Evolutionary conservation across 2,329 filamentous ascomycete species (phyloP), one percentile per base, ranked within the genome.

Genomic region (Ceratocystis diversiconidia): DNA sequence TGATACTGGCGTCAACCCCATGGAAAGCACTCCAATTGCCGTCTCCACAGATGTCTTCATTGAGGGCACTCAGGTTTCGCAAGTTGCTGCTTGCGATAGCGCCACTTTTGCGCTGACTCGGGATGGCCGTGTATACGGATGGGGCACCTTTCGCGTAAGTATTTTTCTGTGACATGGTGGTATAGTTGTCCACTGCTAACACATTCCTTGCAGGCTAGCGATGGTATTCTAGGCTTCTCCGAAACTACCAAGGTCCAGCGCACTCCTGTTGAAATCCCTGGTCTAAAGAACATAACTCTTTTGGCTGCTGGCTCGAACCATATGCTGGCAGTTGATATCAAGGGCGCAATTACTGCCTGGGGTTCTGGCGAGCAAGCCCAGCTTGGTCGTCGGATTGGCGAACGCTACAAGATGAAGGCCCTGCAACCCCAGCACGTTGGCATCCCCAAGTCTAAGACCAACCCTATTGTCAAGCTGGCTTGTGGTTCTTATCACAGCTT

Each of bases 401-500:
- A 79, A 65, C 77, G 87, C 69, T 86, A 84, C 75, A 84, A 85
- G 73, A 80, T 87, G 72, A 82, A 77, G 8, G 78, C 81, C 3
- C 78, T 88, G 30, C 75, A 79, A 10, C 84, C 83, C 41, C 85
- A 91, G 73, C 75, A 76, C 28, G 81, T 87, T 41, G 75, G 79
- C 64, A 72, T 78, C 28, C 76, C 76, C 59, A 80, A 89, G 8
- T 88, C 87, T 69, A 79, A 78, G 70, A 65, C 50, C 10, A 60
- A 63, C 25, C 59, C 63, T 12, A 82, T 89, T 57, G 69, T 70
- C 62, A 74, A 77, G 70, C 73, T 78, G 61, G 82, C 81, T 19
- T 85, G 83, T 69, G 90, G 90, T 57, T 83, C 86, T 15, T 92
- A 92, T 75, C 89, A 95, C 77, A 88, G 85, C 70, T 92, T 95